Percentiles rank a stretch among this genome's conserved stretches.
These are phyloP conservation scores for Powellomyces hirtus DNA, from an alignment of 192 early-diverging fungal genomes.

Conservation along the genomic window DNA sequence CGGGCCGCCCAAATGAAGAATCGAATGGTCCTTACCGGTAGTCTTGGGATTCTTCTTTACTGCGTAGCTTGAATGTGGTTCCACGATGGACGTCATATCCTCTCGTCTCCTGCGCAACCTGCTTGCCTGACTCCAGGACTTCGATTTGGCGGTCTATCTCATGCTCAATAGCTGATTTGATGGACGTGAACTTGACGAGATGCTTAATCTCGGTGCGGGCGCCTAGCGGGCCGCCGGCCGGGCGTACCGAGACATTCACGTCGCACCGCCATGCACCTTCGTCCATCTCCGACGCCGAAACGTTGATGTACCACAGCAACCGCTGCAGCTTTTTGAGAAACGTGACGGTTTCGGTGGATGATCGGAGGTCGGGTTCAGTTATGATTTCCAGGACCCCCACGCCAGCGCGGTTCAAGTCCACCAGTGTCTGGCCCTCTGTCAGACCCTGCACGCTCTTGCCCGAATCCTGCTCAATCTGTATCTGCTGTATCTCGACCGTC, in stretches of 20 bases:
- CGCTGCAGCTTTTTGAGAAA: constrained; percentile 77
- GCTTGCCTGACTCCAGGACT: constrained; percentile 50
- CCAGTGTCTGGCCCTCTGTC: constrained; percentile 50
- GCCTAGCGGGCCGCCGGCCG: constrained; percentile 4
- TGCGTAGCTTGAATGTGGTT: constrained; percentile 66
- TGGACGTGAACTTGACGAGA: constrained; percentile 35
- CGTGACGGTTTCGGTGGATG: constrained; percentile 68
- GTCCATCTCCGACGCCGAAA: constrained; percentile 80
- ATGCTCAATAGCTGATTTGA: constrained; percentile 54
- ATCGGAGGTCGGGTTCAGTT: constrained; percentile 77
- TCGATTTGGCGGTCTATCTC: constrained; percentile 76
- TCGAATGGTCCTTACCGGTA: constrained; percentile 51
- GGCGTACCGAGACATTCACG: constrained; percentile 83
- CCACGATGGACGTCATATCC: constrained; percentile 67
- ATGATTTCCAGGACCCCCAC: constrained; percentile 90
- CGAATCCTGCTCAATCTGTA: constrained; percentile 93
- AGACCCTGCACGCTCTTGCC: constrained; percentile 73
- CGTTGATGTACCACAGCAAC: constrained; percentile 66
- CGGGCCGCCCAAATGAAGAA: constrained; percentile 29
- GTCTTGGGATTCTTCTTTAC: constrained; percentile 84
- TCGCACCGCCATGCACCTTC: constrained; percentile 91
- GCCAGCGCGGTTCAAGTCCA: constrained; percentile 87
- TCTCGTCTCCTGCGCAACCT: constrained; percentile 72
- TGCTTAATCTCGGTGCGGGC: constrained; percentile 42
- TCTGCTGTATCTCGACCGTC: constrained; percentile 69